These are phyloP conservation scores for Rhododendron simsii DNA, from an alignment of 148 eudicot genomes.

Conservation along the genomic window DNA sequence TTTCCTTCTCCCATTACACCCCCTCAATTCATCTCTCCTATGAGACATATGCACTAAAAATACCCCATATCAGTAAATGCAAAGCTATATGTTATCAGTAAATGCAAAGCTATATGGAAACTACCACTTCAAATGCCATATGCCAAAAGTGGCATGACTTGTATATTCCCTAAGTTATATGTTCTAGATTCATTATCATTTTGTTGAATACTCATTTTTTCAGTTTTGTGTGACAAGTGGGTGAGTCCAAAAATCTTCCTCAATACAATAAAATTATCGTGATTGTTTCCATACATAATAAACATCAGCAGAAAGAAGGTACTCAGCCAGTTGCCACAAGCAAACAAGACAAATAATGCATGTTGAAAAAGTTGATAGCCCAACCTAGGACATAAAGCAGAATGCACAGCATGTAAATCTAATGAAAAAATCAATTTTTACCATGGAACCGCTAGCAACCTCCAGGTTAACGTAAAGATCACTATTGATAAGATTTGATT, in stretches of 20 bases:
- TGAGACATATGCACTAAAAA: neutral
- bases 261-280: neutral
- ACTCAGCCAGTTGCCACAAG: neutral
- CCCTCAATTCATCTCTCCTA: neutral
- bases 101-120: neutral
- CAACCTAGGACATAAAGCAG: neutral
- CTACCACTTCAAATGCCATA: neutral
- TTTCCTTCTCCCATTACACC: neutral
- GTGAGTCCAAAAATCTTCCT: neutral
- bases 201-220: neutral
- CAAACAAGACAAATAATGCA: neutral
- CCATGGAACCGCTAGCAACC: slow-evolving; percentile 33
- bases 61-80: neutral
- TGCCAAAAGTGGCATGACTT: neutral
- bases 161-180: neutral
- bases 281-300: neutral
- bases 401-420: neutral
- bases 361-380: neutral
- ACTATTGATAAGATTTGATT: slow-evolving; percentile 41
- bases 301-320: neutral
- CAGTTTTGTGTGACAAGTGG: neutral
- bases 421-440: slow-evolving; percentile 21
- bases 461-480: slow-evolving; percentile 46
- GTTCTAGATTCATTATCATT: neutral
- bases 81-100: neutral